phyloP scores from a whole-genome alignment of 805 yeast species.

The Zygoascus ofunaensis region DNA sequence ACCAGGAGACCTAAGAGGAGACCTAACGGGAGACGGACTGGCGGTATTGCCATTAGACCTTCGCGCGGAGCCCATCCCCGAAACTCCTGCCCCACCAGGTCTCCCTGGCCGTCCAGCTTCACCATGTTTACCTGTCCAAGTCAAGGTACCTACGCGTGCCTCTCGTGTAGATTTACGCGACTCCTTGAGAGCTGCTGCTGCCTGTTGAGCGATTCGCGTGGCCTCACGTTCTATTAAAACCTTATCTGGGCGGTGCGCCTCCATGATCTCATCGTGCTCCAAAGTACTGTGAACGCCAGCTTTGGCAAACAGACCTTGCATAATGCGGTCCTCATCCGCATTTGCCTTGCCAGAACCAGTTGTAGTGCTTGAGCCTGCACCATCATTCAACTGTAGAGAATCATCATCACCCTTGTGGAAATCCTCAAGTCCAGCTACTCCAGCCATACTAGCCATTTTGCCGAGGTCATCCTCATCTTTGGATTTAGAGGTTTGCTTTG shows the following conservation, averaged over 20 bases:
- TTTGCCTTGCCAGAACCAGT: slow-evolving; percentile 10
- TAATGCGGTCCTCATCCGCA: slow-evolving; percentile 46
- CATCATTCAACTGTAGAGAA: slow-evolving; percentile 2
- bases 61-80: not conserved
- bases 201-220: slow-evolving; percentile 48
- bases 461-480: slow-evolving; percentile 54
- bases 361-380: no score
- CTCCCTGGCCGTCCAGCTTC: slow-evolving; percentile 59
- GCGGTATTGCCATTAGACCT: not conserved
- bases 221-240: slow-evolving; percentile 58
- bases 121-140: slow-evolving; percentile 95
- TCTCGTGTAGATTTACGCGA: slow-evolving; percentile 47
- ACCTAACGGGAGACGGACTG: slow-evolving; percentile 15
- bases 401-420: slow-evolving; percentile 40
- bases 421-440: slow-evolving; percentile 65
- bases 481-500: slow-evolving; percentile 1
- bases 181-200: slow-evolving; percentile 46
- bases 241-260: slow-evolving; percentile 43
- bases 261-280: slow-evolving; percentile 70
- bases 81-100: no score
- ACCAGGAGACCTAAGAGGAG: no score
- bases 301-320: slow-evolving; percentile 66
- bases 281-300: slow-evolving; percentile 66
- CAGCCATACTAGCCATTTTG: slow-evolving; percentile 53
- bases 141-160: slow-evolving; percentile 66